Percentiles rank a stretch among this genome's conserved stretches.
These are phyloP conservation scores for Myrmaecium sp. DNA, from an alignment of 2,329 filamentous ascomycete species.

Conservation along the genomic window DNA sequence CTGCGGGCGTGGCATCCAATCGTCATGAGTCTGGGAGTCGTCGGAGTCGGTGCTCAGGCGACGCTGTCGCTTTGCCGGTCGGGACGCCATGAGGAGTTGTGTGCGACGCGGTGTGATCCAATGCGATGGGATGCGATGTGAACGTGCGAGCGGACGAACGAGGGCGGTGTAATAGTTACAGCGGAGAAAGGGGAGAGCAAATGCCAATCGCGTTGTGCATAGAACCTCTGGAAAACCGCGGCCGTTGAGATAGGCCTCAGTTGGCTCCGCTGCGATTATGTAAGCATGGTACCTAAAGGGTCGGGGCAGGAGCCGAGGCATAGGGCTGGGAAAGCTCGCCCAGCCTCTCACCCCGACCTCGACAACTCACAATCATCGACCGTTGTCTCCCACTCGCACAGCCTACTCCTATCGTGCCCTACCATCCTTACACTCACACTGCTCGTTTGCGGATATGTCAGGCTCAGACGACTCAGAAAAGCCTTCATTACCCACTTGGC, in stretches of 20 bases:
- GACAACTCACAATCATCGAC: neutral
- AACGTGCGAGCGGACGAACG: constrained; percentile 3
- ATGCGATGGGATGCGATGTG: constrained; percentile 2
- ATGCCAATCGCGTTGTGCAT: no score
- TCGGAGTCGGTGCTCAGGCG: constrained; percentile 24
- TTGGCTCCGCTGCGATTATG: no score
- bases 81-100: constrained; percentile 3
- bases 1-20: constrained; percentile 13
- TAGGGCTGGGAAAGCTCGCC: no score
- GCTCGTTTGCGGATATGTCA: neutral
- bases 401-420: no score
- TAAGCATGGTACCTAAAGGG: no score
- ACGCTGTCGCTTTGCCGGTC: constrained; percentile 21
- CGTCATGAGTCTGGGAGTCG: constrained; percentile 15
- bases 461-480: constrained; percentile 6
- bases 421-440: neutral
- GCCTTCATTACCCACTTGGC: constrained; percentile 18
- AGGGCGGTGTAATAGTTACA: no score
- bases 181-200: no score
- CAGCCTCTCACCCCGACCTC: neutral
- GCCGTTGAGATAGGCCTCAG: no score
- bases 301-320: no score
- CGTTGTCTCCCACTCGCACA: neutral
- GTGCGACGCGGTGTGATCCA: constrained; percentile 1
- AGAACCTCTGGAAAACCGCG: no score